Base-by-base conservation (phyloP, 768 basidiomycete species). In the Solioccasus polychromus region DNA sequence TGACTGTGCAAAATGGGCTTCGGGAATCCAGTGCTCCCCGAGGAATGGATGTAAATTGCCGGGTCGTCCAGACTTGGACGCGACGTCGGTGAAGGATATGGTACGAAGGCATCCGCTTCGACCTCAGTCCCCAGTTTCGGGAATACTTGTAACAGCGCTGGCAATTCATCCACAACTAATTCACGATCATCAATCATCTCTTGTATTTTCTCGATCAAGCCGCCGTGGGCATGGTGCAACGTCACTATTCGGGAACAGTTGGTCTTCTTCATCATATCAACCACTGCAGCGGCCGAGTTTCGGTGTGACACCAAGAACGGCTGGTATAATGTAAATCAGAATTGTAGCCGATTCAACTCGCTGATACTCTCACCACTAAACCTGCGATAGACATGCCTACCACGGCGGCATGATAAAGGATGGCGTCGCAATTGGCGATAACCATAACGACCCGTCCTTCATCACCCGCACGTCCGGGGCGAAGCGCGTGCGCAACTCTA, bases 1-100 rank as follows among this genome's bases (percentile, higher is more conserved):
- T 70, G 61, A 1, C 61, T 67, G 20, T 68, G 59, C 1, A 62
- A 45, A 24, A 78, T 69, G 3, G 71, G 52, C 48, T 74, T 76
- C 0, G 77, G 75, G 32, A 72, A 59, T 5, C 76, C 76, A 1
- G 77, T 76, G 32, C 73, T 76, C 8, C 76, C 60, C 0, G 52
- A 61, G 3, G 59, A 61, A 8, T 58, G 57, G 8, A 52, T 19
- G 9, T 61, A 61, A 19, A 61, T 40, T 0, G 44, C 52, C 1
- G 52, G 44, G 1, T 35, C 37, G 39, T 55, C 45, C 43, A 50
- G 22, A 7, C 49, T 39, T 11, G 55, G 55, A 9, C 42, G 48
- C 5, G 8, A 15, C 0, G 24, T 0, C 4, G 7, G 46, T 44
- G 44, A 17, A 9, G 53, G 53, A 26, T 57, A 59, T 0, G 47